Conservation (phyloP, 192 early-diverging fungal genomes). For the Podila verticillata region DNA sequence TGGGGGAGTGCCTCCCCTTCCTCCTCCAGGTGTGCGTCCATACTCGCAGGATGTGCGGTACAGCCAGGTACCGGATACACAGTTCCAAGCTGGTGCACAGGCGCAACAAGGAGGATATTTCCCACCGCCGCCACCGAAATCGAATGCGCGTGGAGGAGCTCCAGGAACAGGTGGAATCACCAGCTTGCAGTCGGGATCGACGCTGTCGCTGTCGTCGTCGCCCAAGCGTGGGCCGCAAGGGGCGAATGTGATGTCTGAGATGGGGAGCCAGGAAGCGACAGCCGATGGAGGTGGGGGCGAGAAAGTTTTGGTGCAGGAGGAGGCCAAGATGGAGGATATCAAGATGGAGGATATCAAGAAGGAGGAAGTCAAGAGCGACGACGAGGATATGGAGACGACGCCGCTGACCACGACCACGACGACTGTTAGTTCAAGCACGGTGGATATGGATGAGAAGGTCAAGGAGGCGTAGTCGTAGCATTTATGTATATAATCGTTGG, state of each 20-base stretch:
- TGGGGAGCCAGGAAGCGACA: slow-evolving; percentile 29
- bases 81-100: background rate
- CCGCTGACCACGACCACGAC: too few species aligned
- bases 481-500: too few species aligned
- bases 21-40: too few species aligned
- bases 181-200: slow-evolving; percentile 4
- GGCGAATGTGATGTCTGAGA: slow-evolving; percentile 20
- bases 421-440: too few species aligned
- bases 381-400: too few species aligned
- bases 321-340: background rate
- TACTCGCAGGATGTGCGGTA: background rate
- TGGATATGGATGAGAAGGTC: too few species aligned
- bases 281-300: background rate
- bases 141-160: background rate
- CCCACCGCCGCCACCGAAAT: slow-evolving; percentile 17
- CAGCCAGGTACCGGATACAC: background rate
- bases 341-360: too few species aligned
- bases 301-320: background rate
- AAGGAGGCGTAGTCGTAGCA: too few species aligned
- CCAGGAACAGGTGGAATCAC: background rate
- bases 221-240: slow-evolving; percentile 34
- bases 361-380: too few species aligned
- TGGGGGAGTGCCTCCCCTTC: background rate
- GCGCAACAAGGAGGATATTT: too few species aligned
- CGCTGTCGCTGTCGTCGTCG: slow-evolving; percentile 16